Conservation (phyloP, 768 basidiomycete species). For the Amyloporia xantha region DNA sequence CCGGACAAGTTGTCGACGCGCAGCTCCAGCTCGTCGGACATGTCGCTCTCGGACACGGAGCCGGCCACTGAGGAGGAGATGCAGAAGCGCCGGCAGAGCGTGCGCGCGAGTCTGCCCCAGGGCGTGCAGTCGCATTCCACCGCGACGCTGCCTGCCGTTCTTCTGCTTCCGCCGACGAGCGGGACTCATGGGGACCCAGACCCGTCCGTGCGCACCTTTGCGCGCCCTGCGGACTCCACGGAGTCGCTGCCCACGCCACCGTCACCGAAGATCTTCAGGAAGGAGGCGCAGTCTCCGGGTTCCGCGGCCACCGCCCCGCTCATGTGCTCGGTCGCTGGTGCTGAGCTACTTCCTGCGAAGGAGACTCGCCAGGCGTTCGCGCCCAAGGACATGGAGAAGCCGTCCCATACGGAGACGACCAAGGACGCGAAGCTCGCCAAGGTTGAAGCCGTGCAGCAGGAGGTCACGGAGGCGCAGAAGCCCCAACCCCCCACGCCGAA, state of each 20-base stretch:
- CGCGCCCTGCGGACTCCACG: slow-evolving; percentile 70
- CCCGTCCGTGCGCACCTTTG: slow-evolving; percentile 68
- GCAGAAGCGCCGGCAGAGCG: slow-evolving; percentile 7
- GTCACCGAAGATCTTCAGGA: slow-evolving; percentile 1
- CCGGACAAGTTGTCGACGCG: slow-evolving; percentile 9
- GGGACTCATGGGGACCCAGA: slow-evolving; percentile 52
- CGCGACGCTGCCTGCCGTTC: slow-evolving; percentile 29
- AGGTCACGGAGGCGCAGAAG: slow-evolving; percentile 8
- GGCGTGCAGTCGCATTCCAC: slow-evolving; percentile 20
- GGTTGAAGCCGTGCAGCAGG: slow-evolving; percentile 11
- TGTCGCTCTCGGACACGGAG: slow-evolving; percentile 14
- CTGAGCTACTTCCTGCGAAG: background rate
- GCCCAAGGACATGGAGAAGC: background rate
- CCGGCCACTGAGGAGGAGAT: slow-evolving; percentile 9
- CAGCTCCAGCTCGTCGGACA: slow-evolving; percentile 10
- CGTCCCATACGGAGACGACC: slow-evolving; percentile 3
- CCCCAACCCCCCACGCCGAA: slow-evolving; percentile 5
- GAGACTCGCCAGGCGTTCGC: background rate
- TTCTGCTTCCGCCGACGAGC: slow-evolving; percentile 10
- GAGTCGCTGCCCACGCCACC: slow-evolving; percentile 50
- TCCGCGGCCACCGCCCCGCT: background rate
- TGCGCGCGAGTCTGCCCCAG: slow-evolving; percentile 13
- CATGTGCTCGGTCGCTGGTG: background rate
- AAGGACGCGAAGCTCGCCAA: slow-evolving; percentile 10
- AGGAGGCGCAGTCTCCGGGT: background rate